Conservation (phyloP, 768 basidiomycete genomes). For the Boletus edulis region DNA sequence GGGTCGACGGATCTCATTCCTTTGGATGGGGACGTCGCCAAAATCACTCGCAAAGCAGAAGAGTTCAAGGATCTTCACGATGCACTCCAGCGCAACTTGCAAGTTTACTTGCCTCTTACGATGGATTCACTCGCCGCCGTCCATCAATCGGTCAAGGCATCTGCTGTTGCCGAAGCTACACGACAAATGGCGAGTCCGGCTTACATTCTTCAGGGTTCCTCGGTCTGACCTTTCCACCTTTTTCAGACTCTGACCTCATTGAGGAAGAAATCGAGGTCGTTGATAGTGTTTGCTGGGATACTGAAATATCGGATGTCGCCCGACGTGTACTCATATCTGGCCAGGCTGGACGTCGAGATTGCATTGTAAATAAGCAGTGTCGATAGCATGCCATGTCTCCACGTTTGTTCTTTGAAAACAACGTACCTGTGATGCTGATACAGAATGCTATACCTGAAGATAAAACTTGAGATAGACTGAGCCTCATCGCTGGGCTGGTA, state of each 20-base stretch:
- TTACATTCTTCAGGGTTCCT: constrained; percentile 13
- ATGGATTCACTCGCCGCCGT: constrained; percentile 90
- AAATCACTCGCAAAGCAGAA: constrained; percentile 83
- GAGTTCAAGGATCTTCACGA: constrained; percentile 88
- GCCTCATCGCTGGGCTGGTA: constrained; percentile 29
- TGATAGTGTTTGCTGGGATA: constrained; percentile 88
- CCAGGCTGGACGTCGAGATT: constrained; percentile 82
- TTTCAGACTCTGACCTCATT: constrained; percentile 57
- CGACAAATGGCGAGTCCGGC: constrained; percentile 63
- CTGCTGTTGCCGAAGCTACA: constrained; percentile 68
- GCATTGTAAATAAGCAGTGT: constrained; percentile 32
- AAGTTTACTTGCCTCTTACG: constrained; percentile 80
- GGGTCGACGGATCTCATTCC: constrained; percentile 87
- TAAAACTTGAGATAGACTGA: not conserved
- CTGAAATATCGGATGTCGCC: constrained; percentile 87
- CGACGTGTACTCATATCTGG: constrained; percentile 87
- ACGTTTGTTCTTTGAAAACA: not conserved
- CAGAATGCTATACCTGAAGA: not conserved
- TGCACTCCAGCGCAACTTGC: constrained; percentile 84
- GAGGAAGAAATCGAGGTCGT: constrained; percentile 76
- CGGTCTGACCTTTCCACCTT: constrained; percentile 23
- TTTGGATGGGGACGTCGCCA: constrained; percentile 77
- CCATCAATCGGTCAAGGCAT: constrained; percentile 73
- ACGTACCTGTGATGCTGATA: constrained; percentile 17
- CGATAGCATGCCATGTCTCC: not conserved